These are phyloP conservation scores for Cardamine occulta DNA, from an alignment of 345 rosid genomes.

Conservation along the genomic window DNA sequence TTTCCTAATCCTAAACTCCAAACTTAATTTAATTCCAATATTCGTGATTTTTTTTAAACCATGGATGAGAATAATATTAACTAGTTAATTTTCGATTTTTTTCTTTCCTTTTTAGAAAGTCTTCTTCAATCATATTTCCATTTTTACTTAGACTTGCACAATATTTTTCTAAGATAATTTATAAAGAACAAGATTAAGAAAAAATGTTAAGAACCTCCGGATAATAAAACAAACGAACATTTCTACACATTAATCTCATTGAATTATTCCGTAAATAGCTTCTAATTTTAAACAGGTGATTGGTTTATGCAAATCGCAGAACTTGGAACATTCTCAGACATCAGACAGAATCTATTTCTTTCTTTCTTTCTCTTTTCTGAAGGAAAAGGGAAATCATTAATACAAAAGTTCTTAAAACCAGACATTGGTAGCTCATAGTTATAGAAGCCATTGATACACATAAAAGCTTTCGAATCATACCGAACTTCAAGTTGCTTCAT, in stretches of 20 bases:
- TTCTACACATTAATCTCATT: no score
- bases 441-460: slow-evolving; percentile 16
- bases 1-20: no score
- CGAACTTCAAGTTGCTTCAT: slow-evolving; percentile 27
- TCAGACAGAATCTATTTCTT: background rate
- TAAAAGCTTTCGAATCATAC: slow-evolving; percentile 7
- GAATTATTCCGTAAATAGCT: no score
- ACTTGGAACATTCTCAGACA: slow-evolving; percentile 11
- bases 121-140: background rate
- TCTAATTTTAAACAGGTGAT: background rate
- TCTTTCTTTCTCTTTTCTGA: slow-evolving; percentile 12
- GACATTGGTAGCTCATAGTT: background rate
- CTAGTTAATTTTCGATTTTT: no score
- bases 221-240: no score
- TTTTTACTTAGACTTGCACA: background rate
- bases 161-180: no score
- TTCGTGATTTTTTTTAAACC: no score
- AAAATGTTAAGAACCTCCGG: no score
- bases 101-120: background rate
- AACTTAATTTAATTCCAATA: no score
- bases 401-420: slow-evolving; percentile 7
- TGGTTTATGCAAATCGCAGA: slow-evolving; percentile 17
- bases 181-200: no score
- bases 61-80: background rate
- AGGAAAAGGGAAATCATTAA: slow-evolving; percentile 9